Percentiles rank a stretch among this genome's conserved stretches.
These are phyloP conservation scores for Plasmodium inui DNA, from an alignment of 169 alveolate genomes.

Conservation along the genomic window DNA sequence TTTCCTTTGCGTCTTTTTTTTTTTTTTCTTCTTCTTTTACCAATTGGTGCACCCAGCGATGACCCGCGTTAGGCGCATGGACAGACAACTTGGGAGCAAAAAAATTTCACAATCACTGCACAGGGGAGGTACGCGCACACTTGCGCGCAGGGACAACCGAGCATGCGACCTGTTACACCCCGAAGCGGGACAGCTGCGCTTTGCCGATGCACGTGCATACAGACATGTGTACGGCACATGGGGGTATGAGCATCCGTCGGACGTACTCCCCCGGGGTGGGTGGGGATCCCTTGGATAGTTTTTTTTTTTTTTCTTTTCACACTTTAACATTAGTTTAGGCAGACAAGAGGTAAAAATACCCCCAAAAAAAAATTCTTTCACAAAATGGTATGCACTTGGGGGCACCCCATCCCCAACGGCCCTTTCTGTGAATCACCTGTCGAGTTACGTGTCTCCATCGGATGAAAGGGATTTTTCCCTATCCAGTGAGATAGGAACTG, in stretches of 20 bases:
- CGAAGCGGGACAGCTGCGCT: too few relatives aligned
- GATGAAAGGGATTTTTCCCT: neutral
- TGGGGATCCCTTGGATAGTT: neutral
- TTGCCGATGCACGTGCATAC: neutral
- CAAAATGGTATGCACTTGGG: slow-evolving; percentile 8
- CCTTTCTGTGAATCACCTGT: neutral
- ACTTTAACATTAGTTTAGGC: neutral
- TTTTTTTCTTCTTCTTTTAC: neutral
- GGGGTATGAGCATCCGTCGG: neutral
- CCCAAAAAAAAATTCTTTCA: neutral
- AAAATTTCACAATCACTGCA: neutral
- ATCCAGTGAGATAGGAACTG: neutral
- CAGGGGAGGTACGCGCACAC: neutral
- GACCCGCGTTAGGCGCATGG: neutral
- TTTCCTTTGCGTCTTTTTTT: neutral
- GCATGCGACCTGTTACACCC: neutral
- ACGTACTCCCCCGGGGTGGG: neutral
- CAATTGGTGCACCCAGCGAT: neutral
- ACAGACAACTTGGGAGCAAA: neutral
- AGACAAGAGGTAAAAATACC: neutral
- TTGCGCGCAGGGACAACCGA: neutral
- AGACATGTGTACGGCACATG: neutral
- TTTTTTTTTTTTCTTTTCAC: neutral
- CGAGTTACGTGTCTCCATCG: neutral
- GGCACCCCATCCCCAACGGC: neutral